Conservation (phyloP, 257 asterid genomes). For the Solanum okadae region DNA sequence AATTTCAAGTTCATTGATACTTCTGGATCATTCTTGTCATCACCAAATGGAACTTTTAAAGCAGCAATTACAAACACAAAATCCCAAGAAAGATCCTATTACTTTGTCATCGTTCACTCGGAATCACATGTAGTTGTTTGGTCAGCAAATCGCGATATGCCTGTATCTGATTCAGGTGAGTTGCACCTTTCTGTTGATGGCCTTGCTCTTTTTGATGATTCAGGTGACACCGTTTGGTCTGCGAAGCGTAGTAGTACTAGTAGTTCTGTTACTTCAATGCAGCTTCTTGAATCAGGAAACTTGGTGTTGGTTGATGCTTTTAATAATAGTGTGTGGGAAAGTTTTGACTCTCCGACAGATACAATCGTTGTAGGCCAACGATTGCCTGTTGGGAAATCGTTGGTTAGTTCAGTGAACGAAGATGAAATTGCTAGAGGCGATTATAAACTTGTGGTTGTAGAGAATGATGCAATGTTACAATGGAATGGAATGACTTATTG, state of each 20-base stretch:
- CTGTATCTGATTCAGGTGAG: slow-evolving; percentile 36
- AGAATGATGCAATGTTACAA: slow-evolving; percentile 29
- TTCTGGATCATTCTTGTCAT: slow-evolving; percentile 44
- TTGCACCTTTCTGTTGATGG: slow-evolving; percentile 30
- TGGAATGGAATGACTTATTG: slow-evolving; percentile 46
- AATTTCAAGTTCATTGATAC: slow-evolving; percentile 18
- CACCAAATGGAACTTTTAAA: slow-evolving; percentile 41
- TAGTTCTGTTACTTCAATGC: slow-evolving; percentile 21
- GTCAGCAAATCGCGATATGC: slow-evolving; percentile 59
- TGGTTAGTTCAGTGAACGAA: slow-evolving; percentile 21
- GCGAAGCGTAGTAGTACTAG: slow-evolving; percentile 18
- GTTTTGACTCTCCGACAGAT: slow-evolving; percentile 53
- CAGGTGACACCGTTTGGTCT: slow-evolving; percentile 39
- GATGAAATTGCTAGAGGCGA: slow-evolving; percentile 41
- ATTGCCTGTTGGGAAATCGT: slow-evolving; percentile 11
- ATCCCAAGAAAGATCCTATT: slow-evolving; percentile 24
- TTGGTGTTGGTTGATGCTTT: slow-evolving; percentile 46
- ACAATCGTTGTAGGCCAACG: slow-evolving; percentile 54
- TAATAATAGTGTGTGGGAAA: slow-evolving; percentile 53
- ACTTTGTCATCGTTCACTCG: slow-evolving; percentile 52
- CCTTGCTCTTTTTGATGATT: slow-evolving; percentile 21
- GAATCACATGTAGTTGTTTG: slow-evolving; percentile 45
- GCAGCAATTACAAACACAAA: slow-evolving; percentile 47
- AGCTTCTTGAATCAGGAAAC: slow-evolving; percentile 45
- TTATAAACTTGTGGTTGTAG: slow-evolving; percentile 27